Evolutionary conservation across 2,329 filamentous ascomycete genomes (phyloP), one percentile per base, ranked within the genome.

Genomic region (Phoma sp.): DNA sequence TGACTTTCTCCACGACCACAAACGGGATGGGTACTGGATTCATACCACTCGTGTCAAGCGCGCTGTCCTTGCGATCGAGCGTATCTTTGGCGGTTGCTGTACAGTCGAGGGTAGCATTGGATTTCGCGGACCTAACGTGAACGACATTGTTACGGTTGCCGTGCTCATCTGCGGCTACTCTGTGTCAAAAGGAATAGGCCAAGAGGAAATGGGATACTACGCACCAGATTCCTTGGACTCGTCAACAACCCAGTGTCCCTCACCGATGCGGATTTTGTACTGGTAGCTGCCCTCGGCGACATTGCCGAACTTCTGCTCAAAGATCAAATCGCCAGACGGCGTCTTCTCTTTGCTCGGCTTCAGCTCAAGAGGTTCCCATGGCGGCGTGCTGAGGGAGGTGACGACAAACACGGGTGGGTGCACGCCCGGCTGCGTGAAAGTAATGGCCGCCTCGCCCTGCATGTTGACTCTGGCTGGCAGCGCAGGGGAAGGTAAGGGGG

Each of bases 261-360:
- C 72, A 9, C 88, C 88, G 32, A 89, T 77, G 27, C 88, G 83
- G 63, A 92, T 89, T 74, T 91, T 92, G 81, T 92, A 93, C 66
- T 90, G 86, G 61, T 91, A 85, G 53, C 85, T 82, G 41, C 84
- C 81, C 21, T 83, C 83, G 21, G 83, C 77, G 17, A 84, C 78
- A 7, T 84, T 79, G 32, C 80, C 71, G 39, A 91, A 78, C 1
- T 80, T 74, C 54, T 85, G 85, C 38, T 74, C 79, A 69, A 90
- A 92, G 12, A 81, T 69, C 54, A 85, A 76, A 49, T 87, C 70
- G n/a, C 82, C 83, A 32, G 82, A 76, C 4, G 80, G 75, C 9
- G 82, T 79, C 27, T 77, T 76, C 4, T 77, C 78, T 6, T 70
- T 63, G 53, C 74, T 79, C 3, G 62, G 48, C 9, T 83, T 73